Evolutionary conservation across 257 asterid genomes (phyloP), one percentile per base, ranked within the genome.

Genomic region (Cruciata laevipes): DNA sequence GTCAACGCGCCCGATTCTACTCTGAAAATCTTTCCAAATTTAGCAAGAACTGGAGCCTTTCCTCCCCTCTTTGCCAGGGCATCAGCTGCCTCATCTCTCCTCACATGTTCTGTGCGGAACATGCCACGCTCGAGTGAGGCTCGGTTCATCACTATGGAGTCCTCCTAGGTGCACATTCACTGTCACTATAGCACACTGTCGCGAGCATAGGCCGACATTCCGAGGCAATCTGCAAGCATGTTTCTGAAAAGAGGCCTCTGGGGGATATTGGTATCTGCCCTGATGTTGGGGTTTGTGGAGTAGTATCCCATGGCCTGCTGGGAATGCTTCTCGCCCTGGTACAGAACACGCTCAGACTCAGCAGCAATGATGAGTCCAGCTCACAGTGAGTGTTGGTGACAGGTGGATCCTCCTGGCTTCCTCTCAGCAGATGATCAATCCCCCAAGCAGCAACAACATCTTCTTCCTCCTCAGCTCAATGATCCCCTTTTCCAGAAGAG

Each of bases 311-410:
- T 94, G 8, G 99, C 99, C 70, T 94, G 97, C 58, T 94, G 97
- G 40, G 97, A 90, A 83, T 94, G 97, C 81, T 94, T 94, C 81
- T 91, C 96, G 23, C 96, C 83, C 70, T 94, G 99, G 83, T 87
- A 88, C 7, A 90, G 90, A 63, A 88, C 95, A 79, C 96, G 81
- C 99, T 90, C 76, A 90, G 40, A 5, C 97, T 97, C 40, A 90
- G 72, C 14, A 94, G 66, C 71, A 90, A 94, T 5, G 99, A 90
- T 74, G 83, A 74, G 66, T 90, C 97, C 27, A 90, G 83, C 72
- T 94, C 99, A 66, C 96, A 88, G 63, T 94, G 97, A 1, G 96
- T 86, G 69, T 88, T 90, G 59, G 77, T 85, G 38, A 74, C 71
- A 6, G 95, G 92, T 17, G 90, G 95, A 18, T 82, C 79, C 70